Conservation (phyloP, 2,329 filamentous ascomycete species). For the Zasmidium cellare region DNA sequence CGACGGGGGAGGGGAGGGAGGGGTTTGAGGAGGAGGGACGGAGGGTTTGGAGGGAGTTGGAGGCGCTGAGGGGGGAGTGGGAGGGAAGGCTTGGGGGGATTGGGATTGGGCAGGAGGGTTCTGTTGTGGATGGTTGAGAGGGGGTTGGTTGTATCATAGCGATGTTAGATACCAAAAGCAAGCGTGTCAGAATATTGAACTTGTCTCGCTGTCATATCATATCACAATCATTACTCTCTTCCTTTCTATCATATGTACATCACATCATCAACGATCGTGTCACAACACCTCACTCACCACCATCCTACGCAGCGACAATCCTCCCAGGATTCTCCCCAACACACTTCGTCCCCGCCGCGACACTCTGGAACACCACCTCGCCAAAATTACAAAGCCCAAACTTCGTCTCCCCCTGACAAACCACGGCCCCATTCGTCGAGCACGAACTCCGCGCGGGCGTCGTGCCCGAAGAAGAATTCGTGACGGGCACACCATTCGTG, state of each 20-base stretch:
- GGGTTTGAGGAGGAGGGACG: constrained; percentile 66
- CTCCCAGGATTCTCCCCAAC: constrained; percentile 41
- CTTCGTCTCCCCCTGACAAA: constrained; percentile 41
- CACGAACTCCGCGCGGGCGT: constrained; percentile 23
- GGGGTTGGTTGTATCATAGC: background rate
- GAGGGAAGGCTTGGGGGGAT: constrained; percentile 43
- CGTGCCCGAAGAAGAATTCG: background rate
- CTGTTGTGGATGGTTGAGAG: background rate
- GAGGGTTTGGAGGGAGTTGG: constrained; percentile 42
- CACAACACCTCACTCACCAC: background rate
- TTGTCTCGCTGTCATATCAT: too few relatives aligned
- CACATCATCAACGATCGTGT: background rate
- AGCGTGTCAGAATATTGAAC: too few relatives aligned
- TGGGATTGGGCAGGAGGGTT: constrained; percentile 21
- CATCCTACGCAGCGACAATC: constrained; percentile 28
- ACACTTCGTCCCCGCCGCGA: constrained; percentile 48
- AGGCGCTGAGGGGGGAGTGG: constrained; percentile 36
- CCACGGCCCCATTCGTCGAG: constrained; percentile 37
- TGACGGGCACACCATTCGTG: constrained; percentile 50
- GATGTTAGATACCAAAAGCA: background rate
- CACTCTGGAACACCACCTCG: constrained; percentile 40
- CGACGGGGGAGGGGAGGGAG: constrained; percentile 70
- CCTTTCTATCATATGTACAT: constrained; percentile 6
- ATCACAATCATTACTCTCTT: background rate
- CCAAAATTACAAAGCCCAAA: constrained; percentile 49